Percentiles rank a stretch among this genome's conserved stretches.
These are phyloP conservation scores for Lichtheimia ornata DNA, from an alignment of 371 early-diverging fungal genomes.

Conservation along the genomic window DNA sequence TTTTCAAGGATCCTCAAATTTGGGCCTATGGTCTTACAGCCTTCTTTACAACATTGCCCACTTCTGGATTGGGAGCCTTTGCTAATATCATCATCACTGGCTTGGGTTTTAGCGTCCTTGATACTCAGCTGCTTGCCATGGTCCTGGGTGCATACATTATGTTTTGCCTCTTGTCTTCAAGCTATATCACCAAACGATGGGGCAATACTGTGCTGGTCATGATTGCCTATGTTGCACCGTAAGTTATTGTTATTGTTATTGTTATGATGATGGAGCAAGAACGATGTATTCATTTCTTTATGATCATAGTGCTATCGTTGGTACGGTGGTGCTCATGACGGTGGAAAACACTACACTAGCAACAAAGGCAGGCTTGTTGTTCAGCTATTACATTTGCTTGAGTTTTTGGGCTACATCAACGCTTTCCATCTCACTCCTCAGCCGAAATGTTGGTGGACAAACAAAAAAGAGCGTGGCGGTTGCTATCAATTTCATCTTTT, in stretches of 20 bases:
- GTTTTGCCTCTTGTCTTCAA: slow-evolving; percentile 17
- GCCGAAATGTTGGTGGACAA: slow-evolving; percentile 26
- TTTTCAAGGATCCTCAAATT: slow-evolving; percentile 24
- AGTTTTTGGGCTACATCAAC: slow-evolving; percentile 28
- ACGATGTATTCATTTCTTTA: not conserved
- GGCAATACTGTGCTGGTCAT: slow-evolving; percentile 20
- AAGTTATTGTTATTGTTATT: not conserved
- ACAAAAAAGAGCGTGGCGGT: slow-evolving; percentile 25
- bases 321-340: slow-evolving; percentile 24
- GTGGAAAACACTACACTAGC: slow-evolving; percentile 19
- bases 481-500: slow-evolving; percentile 27
- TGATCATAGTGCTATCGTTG: slow-evolving; percentile 18
- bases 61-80: slow-evolving; percentile 26
- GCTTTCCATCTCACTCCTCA: slow-evolving; percentile 20
- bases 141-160: slow-evolving; percentile 28
- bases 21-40: slow-evolving; percentile 21
- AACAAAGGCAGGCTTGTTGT: slow-evolving; percentile 25
- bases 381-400: slow-evolving; percentile 22
- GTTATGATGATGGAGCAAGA: not conserved
- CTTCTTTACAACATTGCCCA: slow-evolving; percentile 24
- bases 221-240: slow-evolving; percentile 23
- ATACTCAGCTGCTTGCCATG: slow-evolving; percentile 30
- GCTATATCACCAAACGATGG: slow-evolving; percentile 21
- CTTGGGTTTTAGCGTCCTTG: slow-evolving; percentile 21
- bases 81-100: slow-evolving; percentile 27